phyloP scores from a whole-genome alignment of 2,329 filamentous ascomycete genomes.

The Diplocarpon mali region DNA sequence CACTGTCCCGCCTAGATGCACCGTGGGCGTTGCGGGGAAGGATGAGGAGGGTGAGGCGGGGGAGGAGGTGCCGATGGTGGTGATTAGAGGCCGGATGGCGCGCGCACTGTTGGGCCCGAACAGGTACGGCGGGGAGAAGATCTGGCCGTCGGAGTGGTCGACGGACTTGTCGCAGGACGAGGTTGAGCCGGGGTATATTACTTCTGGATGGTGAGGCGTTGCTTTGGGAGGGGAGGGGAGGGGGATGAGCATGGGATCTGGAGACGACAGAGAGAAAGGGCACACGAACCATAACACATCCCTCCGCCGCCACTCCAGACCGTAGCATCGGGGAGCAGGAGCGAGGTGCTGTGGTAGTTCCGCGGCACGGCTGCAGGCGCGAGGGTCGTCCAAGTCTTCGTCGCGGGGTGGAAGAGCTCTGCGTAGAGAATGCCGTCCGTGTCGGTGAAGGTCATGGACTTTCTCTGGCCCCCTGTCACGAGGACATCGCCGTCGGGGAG shows the following conservation, averaged over 20 bases:
- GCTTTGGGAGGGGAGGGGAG: too few relatives aligned
- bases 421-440: conserved; percentile 31
- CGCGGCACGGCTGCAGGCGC: neutral
- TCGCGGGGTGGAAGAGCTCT: conserved; percentile 36
- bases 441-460: conserved; percentile 34
- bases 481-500: conserved; percentile 39
- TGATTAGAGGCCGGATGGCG: conserved; percentile 6
- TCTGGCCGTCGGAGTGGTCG: conserved; percentile 44
- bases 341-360: conserved; percentile 37
- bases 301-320: conserved; percentile 42
- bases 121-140: conserved; percentile 46
- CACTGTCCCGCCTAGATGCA: neutral
- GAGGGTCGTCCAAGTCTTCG: conserved; percentile 28
- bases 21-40: neutral
- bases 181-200: neutral
- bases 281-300: conserved; percentile 22
- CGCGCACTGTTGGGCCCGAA: conserved; percentile 33
- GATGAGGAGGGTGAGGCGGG: neutral
- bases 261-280: too few relatives aligned
- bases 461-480: conserved; percentile 36
- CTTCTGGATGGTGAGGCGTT: too few relatives aligned
- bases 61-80: neutral
- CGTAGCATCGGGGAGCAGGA: conserved; percentile 39
- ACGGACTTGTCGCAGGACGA: conserved; percentile 19
- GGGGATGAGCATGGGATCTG: too few relatives aligned